Evolutionary conservation across 805 yeast genomes (phyloP), one percentile per base, ranked within the genome.

Genomic region (Myxozyma vanderwaltii): DNA sequence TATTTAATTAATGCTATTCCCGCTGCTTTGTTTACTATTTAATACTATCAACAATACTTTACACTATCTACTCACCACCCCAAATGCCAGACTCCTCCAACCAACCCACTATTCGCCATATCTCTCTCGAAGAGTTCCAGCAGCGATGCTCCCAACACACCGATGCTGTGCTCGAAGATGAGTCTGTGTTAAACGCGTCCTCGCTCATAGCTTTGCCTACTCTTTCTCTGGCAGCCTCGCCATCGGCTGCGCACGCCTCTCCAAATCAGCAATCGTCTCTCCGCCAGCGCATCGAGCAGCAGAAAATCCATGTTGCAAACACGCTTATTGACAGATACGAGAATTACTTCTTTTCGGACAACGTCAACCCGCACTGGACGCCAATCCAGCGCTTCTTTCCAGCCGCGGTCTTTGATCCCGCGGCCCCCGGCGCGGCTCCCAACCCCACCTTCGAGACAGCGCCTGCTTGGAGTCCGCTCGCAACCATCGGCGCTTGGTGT

Each of bases 371-470:
- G 40, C 54, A 29, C 27, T 49, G 33, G 26, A 44, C 51, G 10
- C 60, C 65, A 27, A 51, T 61, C 44, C 65, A 61, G 48, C 46
- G 52, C 24, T 61, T 61, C 49, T 54, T 61, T 43, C 65, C 65
- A 36, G 45, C 33, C 24, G 26, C 63, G 19, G 7, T 47, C 35
- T 51, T 41, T 31, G 50, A 53, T 38, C 61, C 54, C 8, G 54
- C 51, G 40, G 55, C 61, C 12, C 31, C 24, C 35, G 61, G 61
- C 21, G 49, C 54, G 19, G 49, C 33, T 3, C 36, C 53, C 23
- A 24, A 17, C 44, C 45, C 47, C 24, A 17, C 47, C 24, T 35
- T 39, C 38, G 35, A 54, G 27, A 15, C 49, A 27, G 44, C 45
- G 31, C 21, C 39, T 17, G 35, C 55, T 10, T 38, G 48, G 26